phyloP scores from a whole-genome alignment of 495 filamentous ascomycete genomes.

The Xylaria sp. region DNA sequence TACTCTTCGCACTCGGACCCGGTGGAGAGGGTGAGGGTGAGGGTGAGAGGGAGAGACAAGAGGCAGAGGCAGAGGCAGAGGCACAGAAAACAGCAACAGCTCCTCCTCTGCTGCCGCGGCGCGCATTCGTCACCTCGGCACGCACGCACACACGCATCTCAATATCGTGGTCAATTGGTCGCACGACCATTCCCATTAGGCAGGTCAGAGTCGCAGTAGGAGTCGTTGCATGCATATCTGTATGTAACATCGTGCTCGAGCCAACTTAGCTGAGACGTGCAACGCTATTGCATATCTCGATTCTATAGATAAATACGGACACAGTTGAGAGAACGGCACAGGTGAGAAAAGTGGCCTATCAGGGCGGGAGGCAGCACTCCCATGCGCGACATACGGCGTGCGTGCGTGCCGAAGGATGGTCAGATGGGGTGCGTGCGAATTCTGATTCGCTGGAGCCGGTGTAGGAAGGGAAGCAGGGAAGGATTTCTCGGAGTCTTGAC shows the following conservation, averaged over 20 bases:
- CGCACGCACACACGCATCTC: neutral
- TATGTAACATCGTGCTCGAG: constrained; percentile 28
- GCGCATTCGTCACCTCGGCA: neutral
- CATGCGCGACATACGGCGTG: constrained; percentile 22
- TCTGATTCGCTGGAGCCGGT: constrained; percentile 18
- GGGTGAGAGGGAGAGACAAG: no score
- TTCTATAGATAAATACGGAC: constrained; percentile 28
- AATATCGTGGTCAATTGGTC: constrained; percentile 12
- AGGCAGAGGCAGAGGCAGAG: no score
- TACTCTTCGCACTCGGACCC: neutral
- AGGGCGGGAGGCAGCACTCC: constrained; percentile 23
- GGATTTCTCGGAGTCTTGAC: constrained; percentile 17
- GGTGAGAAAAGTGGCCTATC: constrained; percentile 22
- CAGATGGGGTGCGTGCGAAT: constrained; percentile 19
- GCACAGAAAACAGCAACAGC: no score
- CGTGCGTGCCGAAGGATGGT: constrained; percentile 24
- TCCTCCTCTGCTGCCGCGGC: constrained; percentile 9
- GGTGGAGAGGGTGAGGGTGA: no score
- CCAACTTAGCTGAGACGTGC: constrained; percentile 29
- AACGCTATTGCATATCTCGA: constrained; percentile 29
- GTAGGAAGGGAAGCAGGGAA: constrained; percentile 9
- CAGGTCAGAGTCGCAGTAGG: constrained; percentile 31
- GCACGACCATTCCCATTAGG: constrained; percentile 11
- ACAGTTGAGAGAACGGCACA: constrained; percentile 15
- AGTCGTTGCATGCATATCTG: constrained; percentile 28